A percentile compares a stretch with the other conserved stretches of the same genome.
These are phyloP conservation scores for Zopfochytrium polystomum DNA, from an alignment of 371 early-diverging fungal genomes.

Conservation along the genomic window DNA sequence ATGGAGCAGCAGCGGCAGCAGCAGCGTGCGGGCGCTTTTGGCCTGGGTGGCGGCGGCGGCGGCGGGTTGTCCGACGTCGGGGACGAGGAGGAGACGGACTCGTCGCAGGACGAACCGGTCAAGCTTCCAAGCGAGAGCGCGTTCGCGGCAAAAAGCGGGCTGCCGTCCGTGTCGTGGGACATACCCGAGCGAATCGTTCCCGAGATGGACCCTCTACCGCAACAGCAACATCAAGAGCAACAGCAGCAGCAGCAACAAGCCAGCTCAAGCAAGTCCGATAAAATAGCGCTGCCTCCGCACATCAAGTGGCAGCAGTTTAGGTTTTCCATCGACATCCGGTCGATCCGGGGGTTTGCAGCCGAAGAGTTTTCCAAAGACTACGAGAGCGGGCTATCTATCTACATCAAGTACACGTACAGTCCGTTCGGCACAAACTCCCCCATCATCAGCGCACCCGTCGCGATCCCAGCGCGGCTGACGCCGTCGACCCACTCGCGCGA, in stretches of 20 bases:
- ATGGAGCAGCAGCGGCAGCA: slow-evolving; percentile 8
- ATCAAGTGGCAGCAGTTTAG: slow-evolving; percentile 47
- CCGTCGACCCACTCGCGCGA: slow-evolving; percentile 5
- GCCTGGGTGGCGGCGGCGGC: not conserved
- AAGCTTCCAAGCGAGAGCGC: not conserved
- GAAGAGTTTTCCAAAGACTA: not conserved
- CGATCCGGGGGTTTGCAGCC: slow-evolving; percentile 31
- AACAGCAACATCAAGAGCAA: slow-evolving; percentile 2
- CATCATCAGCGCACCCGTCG: slow-evolving; percentile 12
- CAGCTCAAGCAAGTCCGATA: slow-evolving; percentile 6
- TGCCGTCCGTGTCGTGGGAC: too few species aligned
- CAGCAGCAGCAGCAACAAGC: not conserved
- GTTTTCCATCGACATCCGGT: slow-evolving; percentile 49
- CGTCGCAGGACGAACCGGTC: not conserved
- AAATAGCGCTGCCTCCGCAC: not conserved
- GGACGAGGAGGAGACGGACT: not conserved
- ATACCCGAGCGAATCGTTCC: too few species aligned
- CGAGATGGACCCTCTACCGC: not conserved
- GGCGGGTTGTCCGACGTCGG: not conserved
- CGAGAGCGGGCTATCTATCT: slow-evolving; percentile 28
- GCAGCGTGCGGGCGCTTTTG: slow-evolving; percentile 2
- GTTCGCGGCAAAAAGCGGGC: not conserved
- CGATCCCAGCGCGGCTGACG: not conserved
- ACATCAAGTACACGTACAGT: slow-evolving; percentile 34
- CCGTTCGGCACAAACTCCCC: slow-evolving; percentile 42